phyloP scores from a whole-genome alignment of 805 yeast species.

The Huiozyma naganishii region DNA sequence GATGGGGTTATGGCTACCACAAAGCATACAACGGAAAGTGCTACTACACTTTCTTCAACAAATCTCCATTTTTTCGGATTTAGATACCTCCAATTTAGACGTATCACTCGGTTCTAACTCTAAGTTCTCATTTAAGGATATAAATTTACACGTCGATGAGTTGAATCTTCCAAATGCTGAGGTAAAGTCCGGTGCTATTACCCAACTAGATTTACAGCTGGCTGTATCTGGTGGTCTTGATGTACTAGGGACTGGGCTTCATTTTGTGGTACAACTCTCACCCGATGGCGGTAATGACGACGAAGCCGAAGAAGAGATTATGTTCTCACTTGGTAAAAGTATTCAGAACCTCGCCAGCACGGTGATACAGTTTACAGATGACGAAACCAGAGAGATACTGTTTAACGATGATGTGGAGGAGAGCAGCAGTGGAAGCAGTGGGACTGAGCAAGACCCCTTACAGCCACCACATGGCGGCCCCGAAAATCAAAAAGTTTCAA shows the following conservation, averaged over 20 bases:
- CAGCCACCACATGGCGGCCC: not conserved
- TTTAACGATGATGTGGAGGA: conserved; percentile 3
- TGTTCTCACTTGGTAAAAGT: conserved; percentile 55
- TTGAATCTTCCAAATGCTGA: conserved; percentile 54
- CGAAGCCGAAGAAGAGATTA: not conserved
- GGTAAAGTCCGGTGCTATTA: conserved; percentile 51
- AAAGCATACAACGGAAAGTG: conserved; percentile 71
- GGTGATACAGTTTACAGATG: conserved; percentile 23
- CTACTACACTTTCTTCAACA: conserved; percentile 73
- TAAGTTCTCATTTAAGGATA: conserved; percentile 43
- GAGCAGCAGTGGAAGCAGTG: conserved; percentile 11
- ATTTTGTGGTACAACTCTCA: conserved; percentile 20
- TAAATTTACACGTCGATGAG: conserved; percentile 63
- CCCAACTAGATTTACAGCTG: conserved; percentile 44
- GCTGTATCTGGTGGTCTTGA: conserved; percentile 64
- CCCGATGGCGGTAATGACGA: not conserved
- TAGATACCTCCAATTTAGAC: conserved; percentile 72
- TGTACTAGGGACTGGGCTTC: conserved; percentile 46
- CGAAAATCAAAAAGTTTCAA: not conserved
- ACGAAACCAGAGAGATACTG: not conserved
- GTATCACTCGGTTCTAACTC: conserved; percentile 58
- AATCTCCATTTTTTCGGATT: conserved; percentile 68
- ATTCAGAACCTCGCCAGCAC: conserved; percentile 62
- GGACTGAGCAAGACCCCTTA: not conserved
- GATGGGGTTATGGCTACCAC: conserved; percentile 58